Conservation (phyloP, 345 rosid species). For the Ailanthus altissimus region DNA sequence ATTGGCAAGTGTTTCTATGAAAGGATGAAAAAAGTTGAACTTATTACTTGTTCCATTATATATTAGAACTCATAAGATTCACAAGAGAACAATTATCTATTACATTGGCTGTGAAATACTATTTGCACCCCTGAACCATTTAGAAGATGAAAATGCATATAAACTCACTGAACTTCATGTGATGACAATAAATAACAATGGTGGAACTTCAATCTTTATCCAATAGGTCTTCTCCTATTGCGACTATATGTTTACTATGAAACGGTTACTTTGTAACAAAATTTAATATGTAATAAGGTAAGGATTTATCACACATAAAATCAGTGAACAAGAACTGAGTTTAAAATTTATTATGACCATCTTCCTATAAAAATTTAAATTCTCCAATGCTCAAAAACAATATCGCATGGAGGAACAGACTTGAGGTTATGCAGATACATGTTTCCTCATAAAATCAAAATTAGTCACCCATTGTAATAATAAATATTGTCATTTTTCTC, state of each 20-base stretch:
- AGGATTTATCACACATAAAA: neutral
- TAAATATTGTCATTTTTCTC: neutral
- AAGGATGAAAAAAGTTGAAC: no score
- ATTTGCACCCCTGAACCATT: neutral
- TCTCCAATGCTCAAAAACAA: neutral
- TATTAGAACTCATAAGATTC: neutral
- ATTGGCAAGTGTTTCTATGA: neutral
- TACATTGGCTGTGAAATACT: neutral
- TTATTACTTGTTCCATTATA: no score
- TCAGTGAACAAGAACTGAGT: neutral
- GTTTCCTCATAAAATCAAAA: neutral
- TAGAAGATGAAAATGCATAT: neutral
- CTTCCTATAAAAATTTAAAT: neutral
- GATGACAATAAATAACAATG: neutral
- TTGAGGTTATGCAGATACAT: neutral
- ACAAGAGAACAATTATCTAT: neutral
- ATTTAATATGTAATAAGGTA: neutral
- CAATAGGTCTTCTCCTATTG: neutral
- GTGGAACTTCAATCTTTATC: neutral
- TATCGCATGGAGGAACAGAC: neutral
- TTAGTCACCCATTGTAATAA: neutral
- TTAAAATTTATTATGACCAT: neutral
- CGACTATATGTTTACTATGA: neutral
- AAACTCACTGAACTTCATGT: neutral
- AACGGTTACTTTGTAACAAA: neutral